Evolutionary conservation across 768 basidiomycete species (phyloP).

Genomic region (Omphalotus guepiniiformis): DNA sequence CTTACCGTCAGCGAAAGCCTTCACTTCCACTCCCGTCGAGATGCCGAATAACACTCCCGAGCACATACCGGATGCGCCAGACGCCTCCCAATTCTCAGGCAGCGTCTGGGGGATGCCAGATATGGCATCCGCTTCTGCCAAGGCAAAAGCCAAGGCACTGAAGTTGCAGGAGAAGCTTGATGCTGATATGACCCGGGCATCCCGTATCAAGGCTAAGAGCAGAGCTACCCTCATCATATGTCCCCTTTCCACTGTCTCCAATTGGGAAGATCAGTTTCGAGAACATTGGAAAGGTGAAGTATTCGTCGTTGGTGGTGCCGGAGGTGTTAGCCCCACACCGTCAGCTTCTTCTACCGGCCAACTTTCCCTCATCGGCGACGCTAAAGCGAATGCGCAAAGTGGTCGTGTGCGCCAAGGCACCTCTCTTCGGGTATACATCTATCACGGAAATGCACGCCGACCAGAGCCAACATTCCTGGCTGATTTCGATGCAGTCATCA

Average conservation of each 20-base stretch:
- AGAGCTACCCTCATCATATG: conserved; percentile 95
- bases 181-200: conserved; percentile 62
- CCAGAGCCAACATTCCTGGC: conserved; percentile 85
- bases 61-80: conserved; percentile 22
- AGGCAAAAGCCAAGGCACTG: conserved; percentile 63
- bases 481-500: conserved; percentile 96
- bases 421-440: conserved; percentile 84
- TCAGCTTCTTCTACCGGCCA: conserved; percentile 26
- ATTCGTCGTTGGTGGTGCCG: conserved; percentile 73
- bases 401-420: conserved; percentile 42
- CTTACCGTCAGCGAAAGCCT: conserved; percentile 59
- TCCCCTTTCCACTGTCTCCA: conserved; percentile 92
- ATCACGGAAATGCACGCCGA: conserved; percentile 87
- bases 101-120: conserved; percentile 86
- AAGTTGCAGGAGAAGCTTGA: conserved; percentile 69
- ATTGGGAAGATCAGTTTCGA: conserved; percentile 98
- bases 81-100: conserved; percentile 65
- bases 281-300: conserved; percentile 96
- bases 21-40: conserved; percentile 55
- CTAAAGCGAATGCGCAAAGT: conserved; percentile 27
- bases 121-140: conserved; percentile 33
- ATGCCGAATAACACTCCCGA: conserved; percentile 28
- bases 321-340: conserved; percentile 37
- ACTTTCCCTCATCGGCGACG: conserved; percentile 23
- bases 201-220: conserved; percentile 76